Evolutionary conservation across 495 filamentous ascomycete genomes (phyloP), one percentile per base, ranked within the genome.

Genomic region (Penicilliopsis zonata): DNA sequence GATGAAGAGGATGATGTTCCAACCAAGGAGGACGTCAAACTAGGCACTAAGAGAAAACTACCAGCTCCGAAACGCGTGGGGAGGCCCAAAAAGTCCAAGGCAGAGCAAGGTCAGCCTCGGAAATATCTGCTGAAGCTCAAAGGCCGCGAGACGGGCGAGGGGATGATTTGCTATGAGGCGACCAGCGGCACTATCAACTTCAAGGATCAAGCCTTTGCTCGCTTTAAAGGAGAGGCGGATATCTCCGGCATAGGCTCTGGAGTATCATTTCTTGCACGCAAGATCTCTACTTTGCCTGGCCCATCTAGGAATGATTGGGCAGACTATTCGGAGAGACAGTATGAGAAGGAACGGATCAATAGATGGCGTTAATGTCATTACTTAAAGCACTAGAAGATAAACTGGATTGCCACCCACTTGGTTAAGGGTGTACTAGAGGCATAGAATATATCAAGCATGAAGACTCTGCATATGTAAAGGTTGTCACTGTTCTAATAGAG

Each of bases 181-280:
- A 12, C 43, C 10, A 17, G 35, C 9, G 47, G 52, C 15, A 38
- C 30, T 38, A 47, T 56, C 36, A 44, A 22, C 10, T 56, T 56
- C 33, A 31, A 44, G 20, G 41, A 44, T 25, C 18, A 31, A 3
- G 35, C 31, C 12, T 43, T 46, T 23, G 35, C 41, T 9, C 38
- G 22, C 18, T 52, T 53, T 28, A 23, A 28, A 1, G 47, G 41
- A 19, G 22, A 35, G 18, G 44, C 36, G 9, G 36, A 35, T 13
- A 9, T 28, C 16, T 36, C 21, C 21, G 21, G 25, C 25, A 30
- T 50, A 13, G 44, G 44, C 21, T 2, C 13, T 1, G 33, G 13
- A 23, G 36, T 48, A 14, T 8, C 12, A 4, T 51, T 53, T 35
- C 36, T 30, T 33, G 52, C 31, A 8, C 37, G 35, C 8, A 56